phyloP scores from a whole-genome alignment of 2,329 filamentous ascomycete genomes.

The Paraphoma sp. region DNA sequence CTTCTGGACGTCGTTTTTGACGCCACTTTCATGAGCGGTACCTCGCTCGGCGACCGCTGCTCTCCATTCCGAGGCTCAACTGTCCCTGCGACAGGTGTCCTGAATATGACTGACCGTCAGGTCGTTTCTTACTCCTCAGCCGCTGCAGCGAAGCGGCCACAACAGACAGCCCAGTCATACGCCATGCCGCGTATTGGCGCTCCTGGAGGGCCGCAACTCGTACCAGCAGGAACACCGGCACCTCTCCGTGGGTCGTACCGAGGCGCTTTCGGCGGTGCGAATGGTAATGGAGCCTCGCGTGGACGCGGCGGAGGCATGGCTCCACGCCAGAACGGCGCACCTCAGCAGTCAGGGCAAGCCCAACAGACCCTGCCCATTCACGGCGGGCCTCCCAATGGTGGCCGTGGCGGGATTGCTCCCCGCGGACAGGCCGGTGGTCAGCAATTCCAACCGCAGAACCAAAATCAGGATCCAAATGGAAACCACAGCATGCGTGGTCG shows the following conservation, averaged over 20 bases:
- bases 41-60: conserved; percentile 86
- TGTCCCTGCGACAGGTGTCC: conserved; percentile 82
- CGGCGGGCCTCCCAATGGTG: conserved; percentile 46
- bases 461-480: conserved; percentile 30
- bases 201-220: conserved; percentile 65
- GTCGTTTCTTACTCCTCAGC: conserved; percentile 72
- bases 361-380: conserved; percentile 49
- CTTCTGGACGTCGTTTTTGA: conserved; percentile 95
- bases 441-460: conserved; percentile 30
- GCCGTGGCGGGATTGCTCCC: conserved; percentile 47
- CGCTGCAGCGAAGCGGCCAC: conserved; percentile 60
- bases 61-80: conserved; percentile 94
- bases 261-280: conserved; percentile 60
- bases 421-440: conserved; percentile 40
- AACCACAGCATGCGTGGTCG: conserved; percentile 38
- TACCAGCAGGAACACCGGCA: conserved; percentile 61
- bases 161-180: conserved; percentile 57
- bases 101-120: conserved; percentile 86
- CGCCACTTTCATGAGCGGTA: conserved; percentile 95
- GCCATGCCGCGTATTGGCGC: conserved; percentile 63
- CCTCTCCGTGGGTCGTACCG: conserved; percentile 66
- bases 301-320: conserved; percentile 49
- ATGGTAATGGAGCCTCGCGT: conserved; percentile 26
- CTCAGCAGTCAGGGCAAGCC: conserved; percentile 32
- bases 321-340: conserved; percentile 36